phyloP scores from a whole-genome alignment of 2,329 filamentous ascomycete species.

The Nakataea oryzae region DNA sequence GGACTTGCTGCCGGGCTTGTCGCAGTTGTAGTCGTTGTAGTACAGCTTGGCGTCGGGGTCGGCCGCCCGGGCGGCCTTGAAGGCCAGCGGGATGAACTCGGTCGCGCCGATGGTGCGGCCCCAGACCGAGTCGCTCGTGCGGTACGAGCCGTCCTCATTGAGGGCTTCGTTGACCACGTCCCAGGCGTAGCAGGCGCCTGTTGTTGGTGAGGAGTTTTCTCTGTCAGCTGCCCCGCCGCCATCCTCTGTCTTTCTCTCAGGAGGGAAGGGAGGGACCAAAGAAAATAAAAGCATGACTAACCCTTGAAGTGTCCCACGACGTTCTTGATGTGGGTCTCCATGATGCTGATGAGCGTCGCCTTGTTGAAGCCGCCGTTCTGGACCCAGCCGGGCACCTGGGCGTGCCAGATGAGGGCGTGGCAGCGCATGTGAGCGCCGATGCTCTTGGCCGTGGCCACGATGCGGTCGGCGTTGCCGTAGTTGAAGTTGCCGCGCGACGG shows the following conservation, averaged over 20 bases:
- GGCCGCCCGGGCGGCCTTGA: conserved; percentile 29
- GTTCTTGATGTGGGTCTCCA: conserved; percentile 41
- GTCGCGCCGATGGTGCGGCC: conserved; percentile 31
- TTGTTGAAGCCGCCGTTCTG: conserved; percentile 33
- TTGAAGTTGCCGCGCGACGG: conserved; percentile 38
- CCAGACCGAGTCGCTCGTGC: conserved; percentile 29
- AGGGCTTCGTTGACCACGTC: conserved; percentile 44
- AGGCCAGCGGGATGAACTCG: conserved; percentile 36
- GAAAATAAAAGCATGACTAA: conserved; percentile 9
- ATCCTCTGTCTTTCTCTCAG: no score
- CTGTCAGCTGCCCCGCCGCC: no score
- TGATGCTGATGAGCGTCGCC: conserved; percentile 34
- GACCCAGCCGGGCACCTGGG: conserved; percentile 36
- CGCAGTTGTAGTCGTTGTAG: conserved; percentile 44
- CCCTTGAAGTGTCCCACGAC: conserved; percentile 33
- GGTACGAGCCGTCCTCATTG: conserved; percentile 34
- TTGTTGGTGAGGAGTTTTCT: conserved; percentile 27
- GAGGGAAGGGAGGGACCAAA: no score
- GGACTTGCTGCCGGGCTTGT: conserved; percentile 22
- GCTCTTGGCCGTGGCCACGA: conserved; percentile 20
- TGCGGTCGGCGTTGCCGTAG: conserved; percentile 36
- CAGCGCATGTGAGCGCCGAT: conserved; percentile 36
- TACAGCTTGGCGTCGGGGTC: conserved; percentile 34
- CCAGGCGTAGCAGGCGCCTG: conserved; percentile 37
- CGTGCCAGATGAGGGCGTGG: conserved; percentile 36